Percentiles rank a stretch among this genome's conserved stretches.
Conservation (phyloP, 257 asterid species). For the Leptodermis oblonga region DNA sequence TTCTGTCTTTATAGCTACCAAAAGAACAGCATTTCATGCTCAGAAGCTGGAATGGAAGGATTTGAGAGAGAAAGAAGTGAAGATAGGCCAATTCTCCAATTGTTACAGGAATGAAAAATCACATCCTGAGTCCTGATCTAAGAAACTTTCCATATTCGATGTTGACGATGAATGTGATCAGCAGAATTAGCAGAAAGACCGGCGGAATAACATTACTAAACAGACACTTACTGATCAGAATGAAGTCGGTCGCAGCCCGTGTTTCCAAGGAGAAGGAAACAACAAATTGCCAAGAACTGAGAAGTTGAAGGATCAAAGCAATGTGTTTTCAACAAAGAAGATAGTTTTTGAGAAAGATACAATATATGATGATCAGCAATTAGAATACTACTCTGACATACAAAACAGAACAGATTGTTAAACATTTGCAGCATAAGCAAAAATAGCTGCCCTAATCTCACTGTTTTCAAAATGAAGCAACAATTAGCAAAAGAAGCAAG, state of each 20-base stretch:
- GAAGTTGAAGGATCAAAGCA: conserved; percentile 2
- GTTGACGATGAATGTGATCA: background rate
- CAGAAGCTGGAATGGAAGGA: background rate
- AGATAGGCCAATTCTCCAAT: background rate
- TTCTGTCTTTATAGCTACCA: background rate
- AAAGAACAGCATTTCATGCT: background rate
- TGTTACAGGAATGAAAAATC: background rate
- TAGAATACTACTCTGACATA: background rate
- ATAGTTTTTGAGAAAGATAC: background rate
- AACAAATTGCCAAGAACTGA: background rate
- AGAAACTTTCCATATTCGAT: background rate
- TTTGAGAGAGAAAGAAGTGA: background rate
- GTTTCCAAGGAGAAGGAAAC: background rate
- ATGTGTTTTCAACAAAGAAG: background rate
- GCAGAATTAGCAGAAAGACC: background rate
- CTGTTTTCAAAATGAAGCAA: background rate
- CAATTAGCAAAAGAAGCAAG: background rate
- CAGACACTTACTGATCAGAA: background rate
- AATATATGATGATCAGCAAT: background rate
- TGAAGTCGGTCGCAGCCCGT: background rate
- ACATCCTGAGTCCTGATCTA: background rate
- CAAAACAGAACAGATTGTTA: background rate
- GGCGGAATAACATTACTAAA: background rate
- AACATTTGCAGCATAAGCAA: background rate
- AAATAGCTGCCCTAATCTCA: background rate